These are phyloP conservation scores for Cadophora malorum DNA, from an alignment of 2,329 filamentous ascomycete species.

Conservation along the genomic window DNA sequence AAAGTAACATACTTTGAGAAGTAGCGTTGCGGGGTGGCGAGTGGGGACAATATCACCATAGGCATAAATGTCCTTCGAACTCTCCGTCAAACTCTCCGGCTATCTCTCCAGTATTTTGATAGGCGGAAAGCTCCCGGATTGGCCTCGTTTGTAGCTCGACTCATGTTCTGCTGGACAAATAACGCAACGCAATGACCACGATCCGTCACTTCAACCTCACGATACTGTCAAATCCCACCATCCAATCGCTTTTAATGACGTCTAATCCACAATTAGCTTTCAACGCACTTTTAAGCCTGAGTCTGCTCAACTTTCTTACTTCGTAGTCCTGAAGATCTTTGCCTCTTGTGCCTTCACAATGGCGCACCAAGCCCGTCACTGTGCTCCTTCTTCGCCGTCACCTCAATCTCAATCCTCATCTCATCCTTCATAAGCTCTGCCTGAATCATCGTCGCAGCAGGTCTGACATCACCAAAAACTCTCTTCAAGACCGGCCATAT, in stretches of 20 bases:
- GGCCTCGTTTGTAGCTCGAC: not conserved
- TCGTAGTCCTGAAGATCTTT: not conserved
- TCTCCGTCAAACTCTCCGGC: not conserved
- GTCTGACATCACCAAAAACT: not conserved
- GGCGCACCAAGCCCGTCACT: not conserved
- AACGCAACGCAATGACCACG: not conserved
- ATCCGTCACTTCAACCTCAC: not conserved
- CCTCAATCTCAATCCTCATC: constrained; percentile 16
- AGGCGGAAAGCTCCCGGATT: too few relatives aligned
- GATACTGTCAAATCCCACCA: not conserved
- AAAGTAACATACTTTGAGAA: not conserved
- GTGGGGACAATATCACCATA: not conserved
- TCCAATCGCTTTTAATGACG: not conserved
- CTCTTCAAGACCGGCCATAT: constrained; percentile 10
- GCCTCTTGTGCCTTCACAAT: not conserved
- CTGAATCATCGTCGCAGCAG: constrained; percentile 10
- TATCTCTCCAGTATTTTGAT: not conserved
- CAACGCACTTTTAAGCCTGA: not conserved
- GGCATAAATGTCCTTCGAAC: not conserved
- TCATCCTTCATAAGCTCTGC: constrained; percentile 14
- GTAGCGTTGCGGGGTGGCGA: not conserved
- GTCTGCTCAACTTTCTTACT: not conserved
- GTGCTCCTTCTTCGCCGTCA: constrained; percentile 6
- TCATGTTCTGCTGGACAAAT: not conserved
- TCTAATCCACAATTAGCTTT: not conserved